phyloP scores from a whole-genome alignment of 805 yeast species.

The Zygosaccharomyces rouxii region DNA sequence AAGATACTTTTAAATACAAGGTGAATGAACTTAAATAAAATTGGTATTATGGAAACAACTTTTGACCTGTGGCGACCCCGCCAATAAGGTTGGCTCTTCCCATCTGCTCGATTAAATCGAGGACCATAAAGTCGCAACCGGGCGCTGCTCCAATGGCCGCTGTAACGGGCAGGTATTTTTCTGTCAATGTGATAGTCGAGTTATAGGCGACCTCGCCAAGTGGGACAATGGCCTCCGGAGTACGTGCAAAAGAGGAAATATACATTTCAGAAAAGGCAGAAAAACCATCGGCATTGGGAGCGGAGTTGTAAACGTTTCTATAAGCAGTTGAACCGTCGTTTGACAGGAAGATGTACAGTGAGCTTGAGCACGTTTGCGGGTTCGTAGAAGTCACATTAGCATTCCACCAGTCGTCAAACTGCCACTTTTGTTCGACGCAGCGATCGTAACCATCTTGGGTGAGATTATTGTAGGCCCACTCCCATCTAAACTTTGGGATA shows the following conservation, averaged over 20 bases:
- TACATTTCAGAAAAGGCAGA: conserved; percentile 2
- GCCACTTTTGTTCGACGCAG: conserved; percentile 1
- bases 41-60: background rate
- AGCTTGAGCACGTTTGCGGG: conserved; percentile 2
- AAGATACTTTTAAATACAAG: no score
- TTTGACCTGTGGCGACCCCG: conserved; percentile 1
- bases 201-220: conserved; percentile 3
- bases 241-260: conserved; percentile 3
- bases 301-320: conserved; percentile 1
- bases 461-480: conserved; percentile 3
- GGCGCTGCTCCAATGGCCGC: conserved; percentile 4
- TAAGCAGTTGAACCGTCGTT: conserved; percentile 4
- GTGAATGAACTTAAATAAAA: no score
- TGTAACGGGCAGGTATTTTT: conserved; percentile 2
- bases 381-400: conserved; percentile 3
- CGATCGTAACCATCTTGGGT: conserved; percentile 1
- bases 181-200: conserved; percentile 2
- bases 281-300: conserved; percentile 1
- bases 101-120: conserved; percentile 1
- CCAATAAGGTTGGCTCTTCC: conserved; percentile 1
- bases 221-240: conserved; percentile 5
- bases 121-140: conserved; percentile 2
- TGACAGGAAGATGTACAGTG: conserved; percentile 3
- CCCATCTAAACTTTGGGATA: conserved; percentile 2
- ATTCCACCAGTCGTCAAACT: conserved; percentile 5